Base-by-base conservation (phyloP, 345 rosid genomes). In the Eutrema japonicum region DNA sequence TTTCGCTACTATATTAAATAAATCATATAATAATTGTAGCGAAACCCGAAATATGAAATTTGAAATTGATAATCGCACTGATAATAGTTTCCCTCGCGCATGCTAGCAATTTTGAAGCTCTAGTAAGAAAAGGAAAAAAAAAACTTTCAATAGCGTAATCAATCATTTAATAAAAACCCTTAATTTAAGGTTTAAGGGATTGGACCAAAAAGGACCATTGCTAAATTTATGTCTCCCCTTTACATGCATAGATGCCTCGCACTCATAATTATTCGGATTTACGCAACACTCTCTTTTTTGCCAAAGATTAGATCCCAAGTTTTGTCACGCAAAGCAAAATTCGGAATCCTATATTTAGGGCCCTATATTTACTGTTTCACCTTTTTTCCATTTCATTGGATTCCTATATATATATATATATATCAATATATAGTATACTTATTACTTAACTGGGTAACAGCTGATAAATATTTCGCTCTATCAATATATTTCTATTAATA, bases 231-330 rank as follows among this genome's bases (percentile, higher is more conserved):
- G 78, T 75, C 64, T 61, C 79, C 79, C n/a, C 43, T 68, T 54
- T 46, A 46, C 74, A 76, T 76, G 65, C 75, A 76, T 62, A 18
- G 30, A 69, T 76, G 75, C 54, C 74, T 62, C 65, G 70, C 79
- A 62, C 70, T 76, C 70, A 68, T 69, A 9, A 40, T 68, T 32
- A 61, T 67, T 75, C 62, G 58, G 35, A 64, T 75, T 68, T 75
- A 76, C 70, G 79, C 79, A 75, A 75, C 68, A 75, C 78, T 67
- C 76, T 52, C 78, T 67, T 68, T 68, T 74, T 74, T 48, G 38
- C 68, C 67, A 40, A 38, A 58, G 47, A 74, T 74, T 75, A 67
- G 40, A 75, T 75, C 68, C 48, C 63, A 75, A 67, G 63, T 67
- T 59, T 74, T 68, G 68, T 74, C 69, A 42, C 69, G 32, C 56